Base-by-base conservation (phyloP, 2,329 filamentous ascomycete species). In the Keithomyces neogunnii region DNA sequence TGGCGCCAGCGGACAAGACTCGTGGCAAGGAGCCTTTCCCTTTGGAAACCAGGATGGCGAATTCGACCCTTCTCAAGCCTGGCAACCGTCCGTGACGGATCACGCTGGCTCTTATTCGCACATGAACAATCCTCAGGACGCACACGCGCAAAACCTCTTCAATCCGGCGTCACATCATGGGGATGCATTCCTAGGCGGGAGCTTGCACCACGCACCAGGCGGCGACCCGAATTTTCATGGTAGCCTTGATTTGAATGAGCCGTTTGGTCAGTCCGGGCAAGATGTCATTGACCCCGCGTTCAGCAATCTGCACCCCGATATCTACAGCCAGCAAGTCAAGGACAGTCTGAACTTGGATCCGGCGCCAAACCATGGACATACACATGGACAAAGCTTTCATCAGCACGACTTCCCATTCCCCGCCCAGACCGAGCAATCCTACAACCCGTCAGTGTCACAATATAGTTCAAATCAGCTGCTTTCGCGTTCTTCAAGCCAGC, bases 271-370 rank as follows among this genome's bases (percentile, higher is more conserved):
- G 32, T 53, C 65, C 11, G 56, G 57, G 39, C 63, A 67, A 53
- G 68, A 71, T 52, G 62, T 66, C 45, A 60, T 72, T 40, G 64
- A 72, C 51, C 62, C 69, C 40, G 60, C 64, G 32, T 70, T 72
- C 46, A 58, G 60, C 57, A 64, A 65, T 51, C 61, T 72, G 8
- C 65, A 69, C 39, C 59, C 67, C 11, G 68, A 69, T 36, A 49
- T 71, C 29, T 73, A 70, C 49, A 57, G 56, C 8, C 68, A 71
- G 46, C 67, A 66, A 48, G 54, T 58, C 29, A 60, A 67, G 46
- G 55, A 58, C 52, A 62, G 63, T 29, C 50, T 57, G 49, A 51
- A 36, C 32, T 32, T 71, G 50, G 60, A 59, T 36, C 65, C 65
- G 39, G 56, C 62, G n/a, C 64, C 63, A 48, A 57, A 48, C 48